Conservation (phyloP, 2,329 filamentous ascomycete species). For the Hawksworthiomyces lignivorus region DNA sequence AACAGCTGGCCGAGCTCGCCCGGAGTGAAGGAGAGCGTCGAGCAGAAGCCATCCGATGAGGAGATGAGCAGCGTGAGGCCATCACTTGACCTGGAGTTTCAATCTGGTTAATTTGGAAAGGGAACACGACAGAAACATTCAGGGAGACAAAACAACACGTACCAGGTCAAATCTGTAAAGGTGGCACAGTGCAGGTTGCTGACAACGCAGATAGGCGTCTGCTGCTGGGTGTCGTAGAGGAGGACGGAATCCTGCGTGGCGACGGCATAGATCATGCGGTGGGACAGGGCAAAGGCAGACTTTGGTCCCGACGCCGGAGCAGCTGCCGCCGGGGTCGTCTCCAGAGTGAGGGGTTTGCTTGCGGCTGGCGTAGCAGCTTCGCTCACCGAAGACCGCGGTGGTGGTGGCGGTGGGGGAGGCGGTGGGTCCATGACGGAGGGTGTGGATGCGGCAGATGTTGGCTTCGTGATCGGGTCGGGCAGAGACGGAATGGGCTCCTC, state of each 20-base stretch:
- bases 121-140: no score
- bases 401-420: constrained; percentile 28
- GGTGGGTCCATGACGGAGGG: constrained; percentile 13
- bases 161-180: constrained; percentile 95
- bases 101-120: no score
- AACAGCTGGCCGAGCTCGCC: constrained; percentile 82
- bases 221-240: constrained; percentile 94
- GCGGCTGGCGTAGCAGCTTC: not conserved
- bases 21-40: constrained; percentile 72
- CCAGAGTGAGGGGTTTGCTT: constrained; percentile 5
- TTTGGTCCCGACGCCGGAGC: constrained; percentile 51
- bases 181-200: constrained; percentile 97
- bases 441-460: constrained; percentile 43
- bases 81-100: constrained; percentile 39
- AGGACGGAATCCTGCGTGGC: constrained; percentile 93
- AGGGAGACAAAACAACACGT: constrained; percentile 35
- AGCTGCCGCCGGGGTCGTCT: constrained; percentile 31
- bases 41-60: constrained; percentile 98
- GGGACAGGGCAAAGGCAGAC: constrained; percentile 75
- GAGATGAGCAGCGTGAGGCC: constrained; percentile 30
- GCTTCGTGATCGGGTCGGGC: constrained; percentile 70
- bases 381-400: constrained; percentile 22
- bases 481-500: constrained; percentile 78
- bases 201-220: constrained; percentile 85
- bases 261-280: constrained; percentile 93